Percentiles rank a stretch among this genome's conserved stretches.
phyloP scores from a whole-genome alignment of 495 filamentous ascomycete species.

The Penicillium turbatum region DNA sequence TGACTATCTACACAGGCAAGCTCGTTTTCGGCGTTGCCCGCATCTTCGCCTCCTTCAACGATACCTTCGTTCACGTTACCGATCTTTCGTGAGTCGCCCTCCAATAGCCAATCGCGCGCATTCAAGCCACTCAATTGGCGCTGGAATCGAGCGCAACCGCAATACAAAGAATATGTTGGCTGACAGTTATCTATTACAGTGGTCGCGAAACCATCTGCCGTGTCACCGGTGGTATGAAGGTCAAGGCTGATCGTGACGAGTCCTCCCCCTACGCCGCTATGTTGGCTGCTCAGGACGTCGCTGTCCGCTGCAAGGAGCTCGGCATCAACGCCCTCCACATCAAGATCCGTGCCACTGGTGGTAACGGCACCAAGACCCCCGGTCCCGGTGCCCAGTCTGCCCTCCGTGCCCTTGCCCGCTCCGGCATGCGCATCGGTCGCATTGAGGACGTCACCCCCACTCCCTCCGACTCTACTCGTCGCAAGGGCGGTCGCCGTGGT shows the following conservation, averaged over 20 bases:
- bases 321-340: constrained; percentile 99
- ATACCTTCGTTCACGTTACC: constrained; percentile 98
- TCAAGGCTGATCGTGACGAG: constrained; percentile 99
- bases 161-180: constrained; percentile 32
- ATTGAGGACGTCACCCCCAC: constrained; percentile 99
- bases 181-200: constrained; percentile 69
- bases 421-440: constrained; percentile 98
- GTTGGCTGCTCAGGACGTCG: constrained; percentile 95
- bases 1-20: constrained; percentile 57
- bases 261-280: constrained; percentile 99
- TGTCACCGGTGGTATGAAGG: constrained; percentile 99
- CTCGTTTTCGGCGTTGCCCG: constrained; percentile 98
- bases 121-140: constrained; percentile 1
- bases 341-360: constrained; percentile 99
- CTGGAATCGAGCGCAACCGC: neutral
- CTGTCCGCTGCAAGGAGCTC: constrained; percentile 96
- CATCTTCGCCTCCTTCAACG: constrained; percentile 99
- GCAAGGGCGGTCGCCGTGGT: constrained; percentile 99
- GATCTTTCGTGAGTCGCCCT: constrained; percentile 79
- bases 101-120: constrained; percentile 2
- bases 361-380: constrained; percentile 99
- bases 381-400: constrained; percentile 98
- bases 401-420: constrained; percentile 95
- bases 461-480: constrained; percentile 95
- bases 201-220: constrained; percentile 99